A percentile compares a stretch with the other conserved stretches of the same genome.
Conservation (phyloP, 352 stramenopile genomes). For the Phytopythium boreale region DNA sequence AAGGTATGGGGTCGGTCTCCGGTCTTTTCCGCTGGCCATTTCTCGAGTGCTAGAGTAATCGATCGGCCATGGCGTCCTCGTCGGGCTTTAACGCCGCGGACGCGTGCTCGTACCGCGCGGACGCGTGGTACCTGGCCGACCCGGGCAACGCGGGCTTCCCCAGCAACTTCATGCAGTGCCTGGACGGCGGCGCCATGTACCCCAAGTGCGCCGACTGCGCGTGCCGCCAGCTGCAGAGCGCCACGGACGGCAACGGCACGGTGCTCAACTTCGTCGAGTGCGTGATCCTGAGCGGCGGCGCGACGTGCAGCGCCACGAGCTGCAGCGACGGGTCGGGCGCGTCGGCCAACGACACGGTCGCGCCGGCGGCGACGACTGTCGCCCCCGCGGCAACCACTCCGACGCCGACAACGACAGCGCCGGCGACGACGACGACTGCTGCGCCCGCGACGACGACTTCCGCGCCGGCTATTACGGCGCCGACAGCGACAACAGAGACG, state of each 20-base stretch:
- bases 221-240: slow-evolving; percentile 18
- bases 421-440: neutral
- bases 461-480: neutral
- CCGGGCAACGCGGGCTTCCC: slow-evolving; percentile 26
- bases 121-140: slow-evolving; percentile 23
- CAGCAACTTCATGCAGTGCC: slow-evolving; percentile 22
- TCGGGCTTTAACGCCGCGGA: neutral
- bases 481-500: neutral
- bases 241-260: slow-evolving; percentile 12
- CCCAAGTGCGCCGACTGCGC: slow-evolving; percentile 30
- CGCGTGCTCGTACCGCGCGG: neutral
- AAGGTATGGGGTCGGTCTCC: too few relatives aligned
- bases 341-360: neutral
- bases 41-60: too few relatives aligned
- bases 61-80: too few relatives aligned
- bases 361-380: neutral
- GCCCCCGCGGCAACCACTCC: neutral
- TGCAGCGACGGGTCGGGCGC: neutral
- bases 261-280: slow-evolving; percentile 30
- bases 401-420: neutral
- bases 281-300: slow-evolving; percentile 17
- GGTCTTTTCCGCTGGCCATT: too few relatives aligned
- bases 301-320: slow-evolving; percentile 12
- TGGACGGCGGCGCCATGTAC: slow-evolving; percentile 15
- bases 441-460: neutral